Evolutionary conservation across 1,139 yeast genomes (phyloP), one percentile per base, ranked within the genome.

Genomic region (Kodamaea sp.): DNA sequence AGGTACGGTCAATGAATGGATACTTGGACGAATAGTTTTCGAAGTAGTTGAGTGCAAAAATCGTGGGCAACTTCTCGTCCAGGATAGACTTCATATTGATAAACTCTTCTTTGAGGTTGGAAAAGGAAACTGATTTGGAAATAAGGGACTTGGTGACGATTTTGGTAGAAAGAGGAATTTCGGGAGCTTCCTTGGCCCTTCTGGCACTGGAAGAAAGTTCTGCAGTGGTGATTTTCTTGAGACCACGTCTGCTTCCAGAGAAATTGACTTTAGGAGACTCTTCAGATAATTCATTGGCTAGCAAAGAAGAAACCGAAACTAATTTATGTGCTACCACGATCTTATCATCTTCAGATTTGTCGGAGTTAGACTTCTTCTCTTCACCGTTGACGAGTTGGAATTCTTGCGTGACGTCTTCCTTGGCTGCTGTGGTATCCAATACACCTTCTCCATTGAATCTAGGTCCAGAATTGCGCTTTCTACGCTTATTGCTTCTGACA

Each of bases 11-110:
- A n/a, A 70, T 46, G 34, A 69, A 61, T 8, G 75, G 73, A 40
- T 66, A 69, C 34, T 51, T 49, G 44, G 53, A 44, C 28, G 59
- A 63, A 42, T 58, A 68, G 45, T 66, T 67, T 38, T 63, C 65
- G 41, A 70, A 67, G 43, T 55, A 70, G 34, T 60, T 63, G 34
- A 47, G 47, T 9, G 59, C 58, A 43, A 66, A 67, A 4, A 48
- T 48, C 10, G 43, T 28, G 1, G 75, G 70, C 22, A 68, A 49
- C 7, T 54, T 53, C 6, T 42, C 43, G 25, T 59, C 55, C 3
- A 51, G 42, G 14, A 68, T 53, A 1, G 67, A 48, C 31, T 57
- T 57, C 48, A 70, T 57, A 23, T 59, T 66, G 31, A 69, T 58
- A 34, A 59, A 64, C 43, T 70, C 75, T 22, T 66, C 73, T 26